These are phyloP conservation scores for Lophiotrema nucula DNA, from an alignment of 495 filamentous ascomycete species.

Conservation along the genomic window DNA sequence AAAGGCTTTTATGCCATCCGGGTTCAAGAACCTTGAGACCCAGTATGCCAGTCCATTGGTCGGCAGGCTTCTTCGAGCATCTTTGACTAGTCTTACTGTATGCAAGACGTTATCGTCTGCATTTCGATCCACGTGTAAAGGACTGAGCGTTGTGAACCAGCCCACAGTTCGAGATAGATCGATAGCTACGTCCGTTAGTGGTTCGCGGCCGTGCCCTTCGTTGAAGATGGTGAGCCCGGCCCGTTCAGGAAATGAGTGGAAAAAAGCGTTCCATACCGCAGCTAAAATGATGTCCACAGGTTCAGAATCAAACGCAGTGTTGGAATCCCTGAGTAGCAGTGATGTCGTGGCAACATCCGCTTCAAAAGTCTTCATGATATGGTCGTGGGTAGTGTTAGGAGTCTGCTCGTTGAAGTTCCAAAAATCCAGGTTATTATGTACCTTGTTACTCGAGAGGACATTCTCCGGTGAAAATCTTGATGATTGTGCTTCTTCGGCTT, in stretches of 20 bases:
- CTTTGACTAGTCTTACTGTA: constrained; percentile 1
- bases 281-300: constrained; percentile 12
- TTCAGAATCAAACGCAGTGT: constrained; percentile 4
- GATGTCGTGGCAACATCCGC: too few relatives aligned
- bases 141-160: constrained; percentile 14
- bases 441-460: neutral
- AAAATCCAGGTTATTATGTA: too few relatives aligned
- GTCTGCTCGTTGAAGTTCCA: too few relatives aligned
- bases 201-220: constrained; percentile 12
- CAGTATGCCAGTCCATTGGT: constrained; percentile 10
- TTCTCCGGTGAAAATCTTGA: neutral
- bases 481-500: constrained; percentile 1
- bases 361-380: too few relatives aligned
- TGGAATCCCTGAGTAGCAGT: too few relatives aligned
- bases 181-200: constrained; percentile 2
- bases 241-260: neutral
- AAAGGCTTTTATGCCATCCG: neutral
- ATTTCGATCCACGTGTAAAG: neutral
- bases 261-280: neutral
- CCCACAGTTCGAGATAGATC: constrained; percentile 13
- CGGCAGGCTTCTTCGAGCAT: constrained; percentile 1
- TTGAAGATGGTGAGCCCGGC: neutral
- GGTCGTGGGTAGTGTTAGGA: too few relatives aligned
- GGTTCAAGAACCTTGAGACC: neutral
- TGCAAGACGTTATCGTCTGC: neutral